Conservation (phyloP, 2,329 filamentous ascomycete genomes). For the Venturia nashicola region DNA sequence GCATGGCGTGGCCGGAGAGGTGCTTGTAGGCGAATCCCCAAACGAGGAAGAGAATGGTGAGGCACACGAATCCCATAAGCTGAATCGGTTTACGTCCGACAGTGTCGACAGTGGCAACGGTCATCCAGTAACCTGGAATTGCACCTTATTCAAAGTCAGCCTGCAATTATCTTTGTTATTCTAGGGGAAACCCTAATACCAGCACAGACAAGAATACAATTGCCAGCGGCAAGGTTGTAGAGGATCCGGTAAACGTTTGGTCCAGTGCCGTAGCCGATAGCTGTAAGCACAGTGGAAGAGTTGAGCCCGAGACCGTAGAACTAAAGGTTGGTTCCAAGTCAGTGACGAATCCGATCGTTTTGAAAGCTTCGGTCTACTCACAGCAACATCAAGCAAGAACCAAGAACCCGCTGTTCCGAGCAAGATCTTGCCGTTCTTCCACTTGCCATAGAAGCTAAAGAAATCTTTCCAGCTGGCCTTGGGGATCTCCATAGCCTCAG, state of each 20-base stretch:
- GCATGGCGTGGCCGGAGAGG: slow-evolving; percentile 28
- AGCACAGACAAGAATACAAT: slow-evolving; percentile 65
- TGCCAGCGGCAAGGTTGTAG: slow-evolving; percentile 64
- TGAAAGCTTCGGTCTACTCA: neutral
- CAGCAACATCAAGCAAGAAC: slow-evolving; percentile 61
- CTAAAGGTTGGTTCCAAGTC: neutral
- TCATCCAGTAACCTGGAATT: slow-evolving; percentile 77
- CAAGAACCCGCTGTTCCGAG: slow-evolving; percentile 74
- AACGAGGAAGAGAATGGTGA: slow-evolving; percentile 37
- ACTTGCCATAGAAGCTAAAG: slow-evolving; percentile 53
- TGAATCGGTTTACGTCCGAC: slow-evolving; percentile 70
- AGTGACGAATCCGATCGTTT: neutral
- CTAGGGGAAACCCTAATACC: too few species aligned
- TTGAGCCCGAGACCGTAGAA: slow-evolving; percentile 53
- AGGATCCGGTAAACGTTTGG: slow-evolving; percentile 54
- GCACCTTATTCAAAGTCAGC: slow-evolving; percentile 35
- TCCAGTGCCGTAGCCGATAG: slow-evolving; percentile 59
- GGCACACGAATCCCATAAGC: slow-evolving; percentile 38
- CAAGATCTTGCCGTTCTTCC: slow-evolving; percentile 61
- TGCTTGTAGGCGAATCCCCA: slow-evolving; percentile 36
- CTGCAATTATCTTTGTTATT: too few species aligned
- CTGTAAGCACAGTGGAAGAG: slow-evolving; percentile 57
- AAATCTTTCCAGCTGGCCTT: slow-evolving; percentile 46
- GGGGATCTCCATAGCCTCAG: slow-evolving; percentile 18
- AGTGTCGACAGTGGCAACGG: slow-evolving; percentile 60